Evolutionary conservation across 352 stramenopile genomes (phyloP).

Genomic region (Pythium pyrilobum): DNA sequence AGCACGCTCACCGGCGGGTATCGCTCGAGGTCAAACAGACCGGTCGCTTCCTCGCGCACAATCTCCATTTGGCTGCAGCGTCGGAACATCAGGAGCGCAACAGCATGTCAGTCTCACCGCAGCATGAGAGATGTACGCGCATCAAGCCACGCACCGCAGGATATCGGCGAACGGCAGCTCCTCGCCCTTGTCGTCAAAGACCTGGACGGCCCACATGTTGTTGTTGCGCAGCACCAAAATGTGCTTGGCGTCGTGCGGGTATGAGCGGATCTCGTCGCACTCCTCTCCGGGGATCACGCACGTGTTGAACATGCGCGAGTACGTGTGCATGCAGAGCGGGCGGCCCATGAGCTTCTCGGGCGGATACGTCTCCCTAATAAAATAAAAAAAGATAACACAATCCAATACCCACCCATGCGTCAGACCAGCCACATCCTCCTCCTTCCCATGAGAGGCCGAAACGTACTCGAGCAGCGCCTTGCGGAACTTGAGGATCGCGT

Average conservation of each 20-base stretch:
- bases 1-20: constrained; percentile 91
- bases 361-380: constrained; percentile 81
- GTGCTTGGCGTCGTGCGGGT: constrained; percentile 89
- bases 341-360: constrained; percentile 92
- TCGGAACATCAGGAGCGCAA: neutral
- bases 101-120: neutral
- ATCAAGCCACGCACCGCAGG: constrained; percentile 31
- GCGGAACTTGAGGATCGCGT: constrained; percentile 90
- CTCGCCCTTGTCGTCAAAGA: constrained; percentile 68
- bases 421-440: neutral
- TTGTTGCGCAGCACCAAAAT: constrained; percentile 92
- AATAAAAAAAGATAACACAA: constrained; percentile 1
- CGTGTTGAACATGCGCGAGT: constrained; percentile 96
- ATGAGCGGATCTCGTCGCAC: constrained; percentile 81
- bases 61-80: constrained; percentile 64
- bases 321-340: constrained; percentile 92
- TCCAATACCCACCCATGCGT: neutral
- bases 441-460: neutral
- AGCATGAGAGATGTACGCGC: neutral
- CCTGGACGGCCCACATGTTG: constrained; percentile 82
- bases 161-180: constrained; percentile 74
- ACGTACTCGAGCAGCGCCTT: constrained; percentile 81
- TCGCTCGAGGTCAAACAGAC: constrained; percentile 79
- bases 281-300: constrained; percentile 92
- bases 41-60: constrained; percentile 80